Evolutionary conservation across 164 flowering plant genomes (phyloP), one percentile per base, ranked within the genome.

Genomic region (Aristolochia contorta): DNA sequence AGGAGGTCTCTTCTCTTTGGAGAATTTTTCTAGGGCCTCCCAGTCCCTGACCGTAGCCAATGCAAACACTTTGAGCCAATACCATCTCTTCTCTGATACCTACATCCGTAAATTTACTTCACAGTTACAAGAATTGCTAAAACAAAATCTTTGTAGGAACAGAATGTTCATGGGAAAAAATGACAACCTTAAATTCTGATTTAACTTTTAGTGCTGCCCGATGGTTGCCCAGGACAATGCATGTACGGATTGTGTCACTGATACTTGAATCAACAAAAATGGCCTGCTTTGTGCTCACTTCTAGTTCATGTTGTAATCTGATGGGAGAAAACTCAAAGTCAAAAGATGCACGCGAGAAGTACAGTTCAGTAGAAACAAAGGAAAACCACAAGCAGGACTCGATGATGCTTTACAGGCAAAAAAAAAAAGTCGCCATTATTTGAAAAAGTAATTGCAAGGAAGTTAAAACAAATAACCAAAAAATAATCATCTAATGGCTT

Each of bases 21-120:
- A 87, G 57, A 93, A 93, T 65, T 84, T 93, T 62, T 93, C 99
- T 18, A 93, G 77, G 14, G 91, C 92, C 76, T 82, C 96, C 99
- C 99, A 93, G 65, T 93, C 99, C 78, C 88, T 79, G 48, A 75
- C 86, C 53, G 94, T 84, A 56, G 91, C 97, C 82, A 93, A 73
- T 64, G 99, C 99, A 73, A 88, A 87, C 65, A 81, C 87, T 77
- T 93, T 93, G 62, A 93, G 96, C 99, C 99, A 93, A 71, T 93
- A 93, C 97, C 97, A 93, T 65, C 96, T 78, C 75, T 86, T 93
- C 71, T 93, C 99, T 56, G 97, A 78, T 50, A 93, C 97, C 99
- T 90, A 70, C 53, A 55, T 66, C 56, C 66, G 33, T 33, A 52
- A 37, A 46, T 33, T 22, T 15, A 32, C 46, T 23, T 37, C 22